phyloP scores from a whole-genome alignment of 768 basidiomycete species.

The Termitomyces eurrhizus region DNA sequence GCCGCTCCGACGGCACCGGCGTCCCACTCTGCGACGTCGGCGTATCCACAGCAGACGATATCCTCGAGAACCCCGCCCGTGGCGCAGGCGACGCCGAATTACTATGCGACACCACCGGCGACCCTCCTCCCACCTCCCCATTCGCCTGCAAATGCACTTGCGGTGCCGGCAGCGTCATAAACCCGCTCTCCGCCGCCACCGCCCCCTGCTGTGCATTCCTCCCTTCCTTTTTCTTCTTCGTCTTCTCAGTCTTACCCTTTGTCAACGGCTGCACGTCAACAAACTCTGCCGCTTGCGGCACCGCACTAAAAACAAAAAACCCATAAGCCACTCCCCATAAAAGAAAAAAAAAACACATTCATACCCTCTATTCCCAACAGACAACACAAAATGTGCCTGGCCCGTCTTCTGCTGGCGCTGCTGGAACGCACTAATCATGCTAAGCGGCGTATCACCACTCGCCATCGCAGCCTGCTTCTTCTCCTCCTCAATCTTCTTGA shows the following conservation, averaged over 20 bases:
- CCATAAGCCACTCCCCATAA: background rate
- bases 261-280: slow-evolving; percentile 76
- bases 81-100: slow-evolving; percentile 62
- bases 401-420: slow-evolving; percentile 91
- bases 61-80: slow-evolving; percentile 74
- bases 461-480: slow-evolving; percentile 91
- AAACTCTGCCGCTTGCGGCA: slow-evolving; percentile 81
- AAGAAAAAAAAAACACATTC: slow-evolving; percentile 21
- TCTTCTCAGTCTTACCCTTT: slow-evolving; percentile 81
- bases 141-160: slow-evolving; percentile 35
- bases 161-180: slow-evolving; percentile 71
- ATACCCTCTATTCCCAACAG: slow-evolving; percentile 89
- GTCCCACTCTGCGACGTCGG: slow-evolving; percentile 47
- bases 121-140: slow-evolving; percentile 45
- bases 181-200: slow-evolving; percentile 52
- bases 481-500: slow-evolving; percentile 98
- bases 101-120: slow-evolving; percentile 18
- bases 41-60: slow-evolving; percentile 56
- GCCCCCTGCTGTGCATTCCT: slow-evolving; percentile 43
- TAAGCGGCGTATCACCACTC: slow-evolving; percentile 92
- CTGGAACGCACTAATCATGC: slow-evolving; percentile 94
- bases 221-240: slow-evolving; percentile 76
- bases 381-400: slow-evolving; percentile 93
- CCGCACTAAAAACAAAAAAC: slow-evolving; percentile 48
- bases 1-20: slow-evolving; percentile 59